Evolutionary conservation across 2,329 filamentous ascomycete genomes (phyloP).

Genomic region (Amphichorda felina): DNA sequence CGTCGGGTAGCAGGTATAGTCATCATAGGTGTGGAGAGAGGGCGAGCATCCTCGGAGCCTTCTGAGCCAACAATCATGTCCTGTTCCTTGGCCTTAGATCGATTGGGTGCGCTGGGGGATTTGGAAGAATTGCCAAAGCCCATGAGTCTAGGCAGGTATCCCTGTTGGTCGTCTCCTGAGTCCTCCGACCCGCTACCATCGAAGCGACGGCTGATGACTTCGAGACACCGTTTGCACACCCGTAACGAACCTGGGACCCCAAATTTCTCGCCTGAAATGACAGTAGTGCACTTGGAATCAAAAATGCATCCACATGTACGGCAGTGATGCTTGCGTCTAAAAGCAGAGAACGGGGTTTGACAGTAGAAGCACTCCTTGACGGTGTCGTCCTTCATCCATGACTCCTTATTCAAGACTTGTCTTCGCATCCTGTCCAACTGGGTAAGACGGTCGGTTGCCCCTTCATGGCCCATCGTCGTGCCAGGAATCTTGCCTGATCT

Average conservation of each 20-base stretch:
- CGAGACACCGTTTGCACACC: slow-evolving; percentile 86
- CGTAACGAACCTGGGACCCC: slow-evolving; percentile 74
- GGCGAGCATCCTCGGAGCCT: slow-evolving; percentile 34
- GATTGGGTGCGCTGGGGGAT: slow-evolving; percentile 16
- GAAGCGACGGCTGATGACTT: slow-evolving; percentile 80
- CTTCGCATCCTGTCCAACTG: slow-evolving; percentile 64
- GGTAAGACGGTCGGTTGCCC: slow-evolving; percentile 45
- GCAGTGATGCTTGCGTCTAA: slow-evolving; percentile 93
- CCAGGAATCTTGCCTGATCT: slow-evolving; percentile 40
- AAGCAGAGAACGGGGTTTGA: slow-evolving; percentile 81
- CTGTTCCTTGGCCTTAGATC: slow-evolving; percentile 24
- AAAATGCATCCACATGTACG: slow-evolving; percentile 97
- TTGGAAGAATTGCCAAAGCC: slow-evolving; percentile 34
- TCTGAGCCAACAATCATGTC: slow-evolving; percentile 27
- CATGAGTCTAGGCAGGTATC: slow-evolving; percentile 51
- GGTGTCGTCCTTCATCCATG: slow-evolving; percentile 99
- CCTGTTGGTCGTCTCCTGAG: slow-evolving; percentile 67
- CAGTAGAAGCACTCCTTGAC: slow-evolving; percentile 96
- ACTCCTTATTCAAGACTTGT: slow-evolving; percentile 85
- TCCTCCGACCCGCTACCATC: slow-evolving; percentile 82
- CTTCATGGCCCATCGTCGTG: slow-evolving; percentile 39
- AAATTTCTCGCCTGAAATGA: slow-evolving; percentile 81
- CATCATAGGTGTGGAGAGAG: slow-evolving; percentile 56
- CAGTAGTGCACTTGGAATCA: slow-evolving; percentile 86
- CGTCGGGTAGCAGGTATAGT: slow-evolving; percentile 54